These are phyloP conservation scores for Diaporthe sp. DNA, from an alignment of 2,329 filamentous ascomycete species.

Conservation along the genomic window DNA sequence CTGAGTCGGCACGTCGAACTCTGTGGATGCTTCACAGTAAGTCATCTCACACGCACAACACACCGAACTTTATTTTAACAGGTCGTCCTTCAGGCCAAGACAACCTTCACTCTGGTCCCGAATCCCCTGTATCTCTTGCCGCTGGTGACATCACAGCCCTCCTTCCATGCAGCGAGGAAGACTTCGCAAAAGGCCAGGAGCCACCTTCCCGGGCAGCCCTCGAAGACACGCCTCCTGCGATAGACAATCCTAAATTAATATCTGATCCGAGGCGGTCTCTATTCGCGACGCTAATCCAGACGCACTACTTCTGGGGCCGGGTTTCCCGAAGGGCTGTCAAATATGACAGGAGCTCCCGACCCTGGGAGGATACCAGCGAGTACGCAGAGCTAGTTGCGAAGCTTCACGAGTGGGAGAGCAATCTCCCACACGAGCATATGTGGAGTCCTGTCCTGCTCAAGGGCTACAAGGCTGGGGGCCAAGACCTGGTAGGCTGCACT, in stretches of 20 bases:
- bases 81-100: conserved; percentile 59
- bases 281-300: conserved; percentile 69
- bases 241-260: conserved; percentile 60
- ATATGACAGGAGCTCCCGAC: conserved; percentile 58
- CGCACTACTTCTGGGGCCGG: conserved; percentile 68
- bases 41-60: conserved; percentile 38
- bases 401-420: conserved; percentile 63
- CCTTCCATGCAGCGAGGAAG: conserved; percentile 66
- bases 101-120: conserved; percentile 67
- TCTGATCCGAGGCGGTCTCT: conserved; percentile 62
- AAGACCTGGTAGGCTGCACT: conserved; percentile 61
- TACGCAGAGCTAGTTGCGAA: conserved; percentile 60
- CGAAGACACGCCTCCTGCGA: conserved; percentile 65
- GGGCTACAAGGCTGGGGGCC: conserved; percentile 61
- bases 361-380: conserved; percentile 64
- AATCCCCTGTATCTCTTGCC: conserved; percentile 64
- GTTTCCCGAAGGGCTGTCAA: conserved; percentile 64
- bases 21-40: conserved; percentile 71
- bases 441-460: conserved; percentile 61
- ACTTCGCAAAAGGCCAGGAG: conserved; percentile 63
- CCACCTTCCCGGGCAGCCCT: conserved; percentile 66
- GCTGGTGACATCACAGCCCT: conserved; percentile 68
- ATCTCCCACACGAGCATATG: conserved; percentile 61
- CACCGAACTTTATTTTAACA: conserved; percentile 15
- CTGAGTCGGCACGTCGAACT: conserved; percentile 70